Percentiles rank a stretch among this genome's conserved stretches.
phyloP scores from a whole-genome alignment of 768 basidiomycete species.

The Tylopilus vinaceipallidus region DNA sequence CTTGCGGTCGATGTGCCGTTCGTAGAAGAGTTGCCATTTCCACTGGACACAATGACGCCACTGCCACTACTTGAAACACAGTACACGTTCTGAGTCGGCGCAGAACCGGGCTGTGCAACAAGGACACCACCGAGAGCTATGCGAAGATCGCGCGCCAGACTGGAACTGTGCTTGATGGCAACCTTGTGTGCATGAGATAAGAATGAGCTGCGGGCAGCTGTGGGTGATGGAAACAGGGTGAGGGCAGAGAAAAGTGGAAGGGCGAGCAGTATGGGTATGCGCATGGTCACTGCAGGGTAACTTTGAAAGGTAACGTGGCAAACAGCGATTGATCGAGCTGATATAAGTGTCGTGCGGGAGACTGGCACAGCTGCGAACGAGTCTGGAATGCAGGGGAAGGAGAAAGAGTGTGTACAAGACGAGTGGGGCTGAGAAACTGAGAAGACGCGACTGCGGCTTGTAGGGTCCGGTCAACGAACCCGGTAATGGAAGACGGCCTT shows the following conservation, averaged over 20 bases:
- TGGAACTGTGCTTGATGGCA: constrained; percentile 57
- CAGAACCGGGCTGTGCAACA: constrained; percentile 37
- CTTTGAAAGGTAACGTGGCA: neutral
- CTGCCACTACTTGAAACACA: constrained; percentile 31
- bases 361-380: neutral
- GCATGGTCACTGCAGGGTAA: constrained; percentile 23
- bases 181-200: constrained; percentile 48
- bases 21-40: constrained; percentile 20
- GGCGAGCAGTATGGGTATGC: constrained; percentile 25
- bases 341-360: neutral
- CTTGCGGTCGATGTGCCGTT: constrained; percentile 24
- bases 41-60: constrained; percentile 20
- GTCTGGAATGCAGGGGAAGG: neutral
- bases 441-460: constrained; percentile 5
- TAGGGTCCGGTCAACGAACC: constrained; percentile 26
- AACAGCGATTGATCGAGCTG: neutral
- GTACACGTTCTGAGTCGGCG: constrained; percentile 32
- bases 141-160: constrained; percentile 67
- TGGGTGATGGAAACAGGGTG: constrained; percentile 23
- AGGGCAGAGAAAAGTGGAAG: constrained; percentile 31
- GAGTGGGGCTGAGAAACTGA: constrained; percentile 15
- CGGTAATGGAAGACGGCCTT: constrained; percentile 10
- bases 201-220: constrained; percentile 30
- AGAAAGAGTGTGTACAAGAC: neutral
- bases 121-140: constrained; percentile 58